phyloP scores from a whole-genome alignment of 208 protist genomes.

The Naegleria lovaniensis region DNA sequence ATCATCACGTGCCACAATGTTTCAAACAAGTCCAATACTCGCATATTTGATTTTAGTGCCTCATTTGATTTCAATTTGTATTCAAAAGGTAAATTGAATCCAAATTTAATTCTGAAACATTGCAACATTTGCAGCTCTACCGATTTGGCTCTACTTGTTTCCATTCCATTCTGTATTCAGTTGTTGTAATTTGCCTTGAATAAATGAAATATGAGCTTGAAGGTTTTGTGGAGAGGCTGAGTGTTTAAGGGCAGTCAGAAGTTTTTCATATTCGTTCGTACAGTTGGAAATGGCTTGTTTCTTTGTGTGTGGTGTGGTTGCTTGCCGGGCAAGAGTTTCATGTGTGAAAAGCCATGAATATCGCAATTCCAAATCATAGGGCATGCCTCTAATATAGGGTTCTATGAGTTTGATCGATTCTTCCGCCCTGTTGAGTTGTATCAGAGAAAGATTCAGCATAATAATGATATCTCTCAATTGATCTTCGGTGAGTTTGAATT shows the following conservation, averaged over 20 bases:
- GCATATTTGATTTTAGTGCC: too few relatives aligned
- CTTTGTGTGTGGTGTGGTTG: not conserved
- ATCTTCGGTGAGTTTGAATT: not conserved
- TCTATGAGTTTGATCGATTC: not conserved
- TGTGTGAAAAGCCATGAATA: not conserved
- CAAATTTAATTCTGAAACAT: too few relatives aligned
- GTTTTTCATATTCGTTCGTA: not conserved
- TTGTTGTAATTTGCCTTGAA: too few relatives aligned
- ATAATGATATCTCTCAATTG: not conserved
- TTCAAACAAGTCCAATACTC: too few relatives aligned
- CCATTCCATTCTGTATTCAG: too few relatives aligned
- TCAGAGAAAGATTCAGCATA: not conserved
- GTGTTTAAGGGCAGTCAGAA: not conserved
- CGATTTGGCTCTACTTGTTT: too few relatives aligned
- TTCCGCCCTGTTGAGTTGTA: not conserved
- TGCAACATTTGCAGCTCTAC: too few relatives aligned
- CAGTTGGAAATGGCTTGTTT: not conserved
- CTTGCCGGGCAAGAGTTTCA: not conserved
- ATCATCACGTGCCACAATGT: too few relatives aligned
- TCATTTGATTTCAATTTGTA: too few relatives aligned
- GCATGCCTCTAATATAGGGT: not conserved
- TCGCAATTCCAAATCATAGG: not conserved
- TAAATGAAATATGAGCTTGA: too few relatives aligned
- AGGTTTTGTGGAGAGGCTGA: not conserved
- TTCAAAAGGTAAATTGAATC: too few relatives aligned